phyloP scores from a whole-genome alignment of 2,329 filamentous ascomycete genomes.

The Penicillium sp. region DNA sequence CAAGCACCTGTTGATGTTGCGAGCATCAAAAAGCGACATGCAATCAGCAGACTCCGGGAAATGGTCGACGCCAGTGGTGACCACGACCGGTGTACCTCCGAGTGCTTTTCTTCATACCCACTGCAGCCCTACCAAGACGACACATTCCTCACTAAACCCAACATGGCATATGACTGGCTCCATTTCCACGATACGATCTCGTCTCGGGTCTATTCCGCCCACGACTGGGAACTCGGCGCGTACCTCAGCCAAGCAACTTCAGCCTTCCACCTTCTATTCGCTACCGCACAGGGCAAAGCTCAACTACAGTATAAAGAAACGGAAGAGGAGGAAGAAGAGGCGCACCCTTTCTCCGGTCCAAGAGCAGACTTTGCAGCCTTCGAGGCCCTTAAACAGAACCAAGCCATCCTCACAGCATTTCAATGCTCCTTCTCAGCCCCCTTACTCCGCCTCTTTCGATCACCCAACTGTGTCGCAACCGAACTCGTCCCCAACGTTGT shows the following conservation, averaged over 20 bases:
- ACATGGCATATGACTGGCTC: slow-evolving; percentile 89
- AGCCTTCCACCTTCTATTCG: slow-evolving; percentile 90
- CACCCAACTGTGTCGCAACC: slow-evolving; percentile 74
- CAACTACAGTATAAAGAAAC: slow-evolving; percentile 43
- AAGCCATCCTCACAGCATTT: slow-evolving; percentile 72
- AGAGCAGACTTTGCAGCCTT: slow-evolving; percentile 80
- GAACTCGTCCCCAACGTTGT: slow-evolving; percentile 86
- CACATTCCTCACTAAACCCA: slow-evolving; percentile 84
- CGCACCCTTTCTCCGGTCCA: slow-evolving; percentile 78
- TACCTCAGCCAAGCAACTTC: slow-evolving; percentile 87
- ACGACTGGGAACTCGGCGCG: slow-evolving; percentile 89
- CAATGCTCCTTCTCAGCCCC: slow-evolving; percentile 74
- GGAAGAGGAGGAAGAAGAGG: slow-evolving; percentile 54
- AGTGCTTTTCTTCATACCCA: slow-evolving; percentile 87
- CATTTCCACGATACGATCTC: slow-evolving; percentile 89
- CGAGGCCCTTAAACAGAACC: slow-evolving; percentile 81
- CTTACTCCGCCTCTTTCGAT: slow-evolving; percentile 78
- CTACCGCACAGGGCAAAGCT: slow-evolving; percentile 64
- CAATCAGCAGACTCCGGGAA: slow-evolving; percentile 63
- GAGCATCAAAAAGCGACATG: slow-evolving; percentile 63
- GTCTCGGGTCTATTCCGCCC: slow-evolving; percentile 75
- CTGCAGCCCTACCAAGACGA: slow-evolving; percentile 92
- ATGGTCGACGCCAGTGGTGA: slow-evolving; percentile 68
- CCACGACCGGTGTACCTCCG: slow-evolving; percentile 64
- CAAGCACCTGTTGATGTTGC: slow-evolving; percentile 59